Conservation (phyloP, 179 eudicot genomes). For the Drosera spatulata region DNA sequence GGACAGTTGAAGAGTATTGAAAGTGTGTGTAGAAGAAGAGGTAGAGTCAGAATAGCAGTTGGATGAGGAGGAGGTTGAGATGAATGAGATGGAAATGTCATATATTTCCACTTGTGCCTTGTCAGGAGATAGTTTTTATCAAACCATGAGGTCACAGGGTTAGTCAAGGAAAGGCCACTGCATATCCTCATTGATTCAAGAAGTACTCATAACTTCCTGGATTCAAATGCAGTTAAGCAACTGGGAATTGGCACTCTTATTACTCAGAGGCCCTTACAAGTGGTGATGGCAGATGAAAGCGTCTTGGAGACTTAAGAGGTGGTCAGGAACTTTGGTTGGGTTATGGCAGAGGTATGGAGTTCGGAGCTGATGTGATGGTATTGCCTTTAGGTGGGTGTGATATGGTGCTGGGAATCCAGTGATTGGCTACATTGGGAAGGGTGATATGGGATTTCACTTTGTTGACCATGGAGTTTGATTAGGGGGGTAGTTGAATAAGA, state of each 20-base stretch:
- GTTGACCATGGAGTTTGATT: too few relatives aligned
- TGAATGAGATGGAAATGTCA: background rate
- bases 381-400: conserved; percentile 18
- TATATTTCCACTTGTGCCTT: background rate
- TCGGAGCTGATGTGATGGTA: conserved; percentile 7
- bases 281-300: background rate
- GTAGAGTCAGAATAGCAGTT: background rate
- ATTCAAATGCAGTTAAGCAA: background rate
- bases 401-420: too few relatives aligned
- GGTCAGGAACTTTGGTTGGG: background rate
- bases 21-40: background rate
- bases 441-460: too few relatives aligned
- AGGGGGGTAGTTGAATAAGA: too few relatives aligned
- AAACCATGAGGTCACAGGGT: background rate
- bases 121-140: background rate
- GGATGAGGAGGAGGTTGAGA: background rate
- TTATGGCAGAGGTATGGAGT: background rate
- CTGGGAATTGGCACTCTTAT: background rate
- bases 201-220: too few relatives aligned
- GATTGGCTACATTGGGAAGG: too few relatives aligned
- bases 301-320: background rate
- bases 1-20: too few relatives aligned
- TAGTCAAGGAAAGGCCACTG: background rate
- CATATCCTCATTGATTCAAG: background rate
- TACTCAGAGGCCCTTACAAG: background rate